Evolutionary conservation across 75 land plant genomes (phyloP), one percentile per base, ranked within the genome.

Genomic region (Picea sitchensis): DNA sequence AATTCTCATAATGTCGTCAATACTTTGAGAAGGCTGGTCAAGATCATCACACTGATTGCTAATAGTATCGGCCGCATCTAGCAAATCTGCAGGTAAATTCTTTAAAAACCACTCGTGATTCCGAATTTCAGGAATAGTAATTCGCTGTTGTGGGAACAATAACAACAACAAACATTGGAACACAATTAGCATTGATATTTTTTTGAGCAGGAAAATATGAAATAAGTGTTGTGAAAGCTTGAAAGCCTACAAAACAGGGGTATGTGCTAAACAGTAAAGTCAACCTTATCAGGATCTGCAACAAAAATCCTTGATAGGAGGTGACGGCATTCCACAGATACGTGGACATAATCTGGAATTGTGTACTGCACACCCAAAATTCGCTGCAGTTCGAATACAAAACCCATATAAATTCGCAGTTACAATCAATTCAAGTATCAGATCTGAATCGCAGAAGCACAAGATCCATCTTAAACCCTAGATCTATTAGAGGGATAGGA

Each of bases 261-360:
- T 73, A 38, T 32, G 11, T 18, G 44, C 20, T 21, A 62, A 62
- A 62, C 23, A 62, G 20, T 1, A 20, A 58, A 54, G 78, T 85
- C 83, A 11, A 95, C 99, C 88, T 84, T 82, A 61, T 93, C 80
- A 76, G 99, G 98, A 80, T 96, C 91, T 41, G 91, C 95, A 18
- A 90, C 95, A 85, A 96, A 96, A 36, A 96, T 96, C 75, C 95
- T 89, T 60, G 98, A 91, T 51, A 96, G 90, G 34, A 96, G 87
- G 64, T 94, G 90, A 11, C 86, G 81, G 79, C 99, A 96, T 65
- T 94, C 98, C 3, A 83, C 81, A 65, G 98, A 95, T 61, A 96
- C 88, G 69, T 87, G 92, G 18, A 96, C 90, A 80, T 83, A 84
- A 38, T 92, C 95, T 36, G 99, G 99, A 77, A 96, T 93, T 13